phyloP scores from a whole-genome alignment of 2,329 filamentous ascomycete genomes.

The Xylariaceae sp. region DNA sequence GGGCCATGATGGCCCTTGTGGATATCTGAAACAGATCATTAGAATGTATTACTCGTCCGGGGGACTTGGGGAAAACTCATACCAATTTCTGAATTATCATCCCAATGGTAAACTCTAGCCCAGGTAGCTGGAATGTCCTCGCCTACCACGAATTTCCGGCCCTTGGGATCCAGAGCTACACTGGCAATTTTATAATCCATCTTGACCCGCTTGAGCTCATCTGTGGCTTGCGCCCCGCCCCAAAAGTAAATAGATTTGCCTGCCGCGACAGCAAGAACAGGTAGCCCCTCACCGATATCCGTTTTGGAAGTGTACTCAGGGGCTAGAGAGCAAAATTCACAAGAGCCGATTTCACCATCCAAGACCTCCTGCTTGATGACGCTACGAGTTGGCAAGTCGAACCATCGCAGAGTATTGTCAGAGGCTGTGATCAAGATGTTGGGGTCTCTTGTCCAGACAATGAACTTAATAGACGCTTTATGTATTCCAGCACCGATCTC shows the following conservation, averaged over 20 bases:
- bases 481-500: constrained; percentile 87
- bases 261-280: constrained; percentile 84
- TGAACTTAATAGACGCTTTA: constrained; percentile 86
- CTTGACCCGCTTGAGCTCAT: constrained; percentile 71
- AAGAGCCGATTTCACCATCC: constrained; percentile 83
- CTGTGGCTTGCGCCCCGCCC: constrained; percentile 66
- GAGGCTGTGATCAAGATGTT: constrained; percentile 88
- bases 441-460: constrained; percentile 87
- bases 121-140: constrained; percentile 85
- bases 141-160: constrained; percentile 82
- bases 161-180: constrained; percentile 78
- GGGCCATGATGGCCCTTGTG: constrained; percentile 97
- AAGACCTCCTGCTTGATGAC: constrained; percentile 74
- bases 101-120: constrained; percentile 91
- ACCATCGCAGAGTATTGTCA: constrained; percentile 91
- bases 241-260: constrained; percentile 94
- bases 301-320: constrained; percentile 52
- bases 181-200: constrained; percentile 85
- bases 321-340: constrained; percentile 75
- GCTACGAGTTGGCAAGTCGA: constrained; percentile 74
- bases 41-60: constrained; percentile 7
- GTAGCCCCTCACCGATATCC: constrained; percentile 63
- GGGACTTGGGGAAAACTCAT: constrained; percentile 21
- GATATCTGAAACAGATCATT: constrained; percentile 54
- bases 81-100: constrained; percentile 75